Percentiles rank a stretch among this genome's conserved stretches.
These are phyloP conservation scores for Dactylella cylindrospora DNA, from an alignment of 2,329 filamentous ascomycete genomes.

Conservation along the genomic window DNA sequence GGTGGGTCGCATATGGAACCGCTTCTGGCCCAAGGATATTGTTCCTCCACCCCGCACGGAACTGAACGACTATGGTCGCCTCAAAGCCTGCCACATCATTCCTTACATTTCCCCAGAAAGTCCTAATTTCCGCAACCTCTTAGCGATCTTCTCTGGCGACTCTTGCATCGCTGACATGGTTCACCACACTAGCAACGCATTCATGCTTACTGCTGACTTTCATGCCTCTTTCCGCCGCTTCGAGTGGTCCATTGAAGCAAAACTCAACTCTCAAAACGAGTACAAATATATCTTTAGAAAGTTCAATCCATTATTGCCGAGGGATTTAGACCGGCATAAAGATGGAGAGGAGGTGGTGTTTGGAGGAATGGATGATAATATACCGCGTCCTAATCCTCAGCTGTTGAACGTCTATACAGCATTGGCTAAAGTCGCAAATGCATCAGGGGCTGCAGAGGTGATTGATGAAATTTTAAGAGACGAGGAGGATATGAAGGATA, in stretches of 20 bases:
- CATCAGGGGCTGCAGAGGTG: slow-evolving; percentile 26
- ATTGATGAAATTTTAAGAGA: slow-evolving; percentile 35
- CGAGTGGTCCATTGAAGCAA: slow-evolving; percentile 40
- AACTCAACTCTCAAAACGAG: background rate
- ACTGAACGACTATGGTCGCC: slow-evolving; percentile 26
- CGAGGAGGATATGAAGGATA: slow-evolving; percentile 36
- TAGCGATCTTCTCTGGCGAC: slow-evolving; percentile 29
- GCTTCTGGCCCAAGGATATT: slow-evolving; percentile 35
- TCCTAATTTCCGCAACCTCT: slow-evolving; percentile 12
- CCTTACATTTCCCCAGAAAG: slow-evolving; percentile 17
- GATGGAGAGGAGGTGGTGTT: slow-evolving; percentile 30
- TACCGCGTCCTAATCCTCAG: slow-evolving; percentile 26
- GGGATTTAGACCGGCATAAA: slow-evolving; percentile 20
- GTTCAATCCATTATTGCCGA: slow-evolving; percentile 22
- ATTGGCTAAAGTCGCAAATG: slow-evolving; percentile 29
- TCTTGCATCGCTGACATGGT: slow-evolving; percentile 30
- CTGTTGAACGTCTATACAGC: slow-evolving; percentile 27
- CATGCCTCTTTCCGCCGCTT: slow-evolving; percentile 34
- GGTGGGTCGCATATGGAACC: slow-evolving; percentile 31
- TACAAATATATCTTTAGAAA: slow-evolving; percentile 31
- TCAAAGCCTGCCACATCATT: slow-evolving; percentile 36
- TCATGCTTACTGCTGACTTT: slow-evolving; percentile 34
- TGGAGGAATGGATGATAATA: slow-evolving; percentile 18
- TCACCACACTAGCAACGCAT: slow-evolving; percentile 29
- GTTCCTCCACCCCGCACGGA: slow-evolving; percentile 33